A percentile compares a stretch with the other conserved stretches of the same genome.
Conservation (phyloP, 805 yeast genomes). For the Kluyveromyces lactis region DNA sequence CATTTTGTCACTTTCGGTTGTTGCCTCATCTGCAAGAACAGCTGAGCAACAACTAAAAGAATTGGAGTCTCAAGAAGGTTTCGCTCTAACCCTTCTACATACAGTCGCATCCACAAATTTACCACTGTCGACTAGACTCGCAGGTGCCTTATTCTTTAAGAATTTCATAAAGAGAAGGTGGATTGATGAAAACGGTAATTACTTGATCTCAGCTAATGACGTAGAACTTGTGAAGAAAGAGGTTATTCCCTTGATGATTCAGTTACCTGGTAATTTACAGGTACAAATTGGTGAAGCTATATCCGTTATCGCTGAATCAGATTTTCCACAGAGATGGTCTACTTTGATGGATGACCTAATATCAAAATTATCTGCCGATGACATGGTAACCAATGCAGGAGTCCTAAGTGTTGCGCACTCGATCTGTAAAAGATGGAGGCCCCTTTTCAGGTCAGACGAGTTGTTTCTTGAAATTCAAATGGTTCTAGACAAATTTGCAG, state of each 20-base stretch:
- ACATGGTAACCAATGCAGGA: conserved; percentile 71
- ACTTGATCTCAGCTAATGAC: conserved; percentile 53
- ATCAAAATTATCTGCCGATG: conserved; percentile 50
- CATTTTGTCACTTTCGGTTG: conserved; percentile 54
- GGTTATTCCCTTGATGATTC: conserved; percentile 79
- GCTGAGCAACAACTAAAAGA: conserved; percentile 59
- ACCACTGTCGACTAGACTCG: conserved; percentile 56
- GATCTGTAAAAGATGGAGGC: conserved; percentile 95
- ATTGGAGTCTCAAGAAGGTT: conserved; percentile 62
- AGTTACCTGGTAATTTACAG: conserved; percentile 70
- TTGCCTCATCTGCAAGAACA: conserved; percentile 52
- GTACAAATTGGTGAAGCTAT: conserved; percentile 94
- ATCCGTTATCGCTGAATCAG: conserved; percentile 88
- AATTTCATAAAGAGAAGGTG: conserved; percentile 77
- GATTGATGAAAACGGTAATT: conserved; percentile 84
- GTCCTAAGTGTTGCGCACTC: conserved; percentile 90
- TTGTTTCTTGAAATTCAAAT: conserved; percentile 78
- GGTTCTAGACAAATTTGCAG: conserved; percentile 75
- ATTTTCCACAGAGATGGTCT: conserved; percentile 89
- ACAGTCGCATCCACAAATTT: conserved; percentile 59
- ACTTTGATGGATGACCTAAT: conserved; percentile 68
- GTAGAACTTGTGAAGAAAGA: conserved; percentile 62
- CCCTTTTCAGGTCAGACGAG: conserved; percentile 84
- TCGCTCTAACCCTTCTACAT: conserved; percentile 66
- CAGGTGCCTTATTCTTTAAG: conserved; percentile 86